phyloP scores from a whole-genome alignment of 768 basidiomycete species.

The Termitomyces sp. region DNA sequence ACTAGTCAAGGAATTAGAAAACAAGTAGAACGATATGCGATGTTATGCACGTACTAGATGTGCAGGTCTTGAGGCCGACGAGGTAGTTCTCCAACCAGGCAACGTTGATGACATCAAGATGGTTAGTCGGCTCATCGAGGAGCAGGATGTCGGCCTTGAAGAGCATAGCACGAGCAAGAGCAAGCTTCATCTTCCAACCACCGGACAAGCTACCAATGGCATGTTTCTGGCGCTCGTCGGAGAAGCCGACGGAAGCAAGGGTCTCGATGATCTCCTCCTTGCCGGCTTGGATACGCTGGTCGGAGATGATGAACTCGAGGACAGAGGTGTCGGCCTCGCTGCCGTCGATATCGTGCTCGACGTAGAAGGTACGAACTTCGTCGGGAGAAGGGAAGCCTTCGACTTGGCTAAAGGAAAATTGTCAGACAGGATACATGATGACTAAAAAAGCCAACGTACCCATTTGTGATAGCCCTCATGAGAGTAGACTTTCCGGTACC shows the following conservation, averaged over 20 bases:
- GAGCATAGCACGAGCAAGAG: conserved; percentile 92
- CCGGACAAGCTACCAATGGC: conserved; percentile 90
- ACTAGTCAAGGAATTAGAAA: conserved; percentile 35
- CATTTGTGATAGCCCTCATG: conserved; percentile 91
- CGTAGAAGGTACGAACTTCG: conserved; percentile 97
- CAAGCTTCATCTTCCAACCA: conserved; percentile 99
- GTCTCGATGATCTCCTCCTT: conserved; percentile 73
- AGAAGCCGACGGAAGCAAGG: conserved; percentile 90
- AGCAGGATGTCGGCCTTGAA: conserved; percentile 98
- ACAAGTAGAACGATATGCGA: neutral
- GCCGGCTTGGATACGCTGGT: conserved; percentile 72
- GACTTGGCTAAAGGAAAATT: conserved; percentile 56
- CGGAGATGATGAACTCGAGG: conserved; percentile 79
- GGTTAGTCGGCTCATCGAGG: conserved; percentile 96
- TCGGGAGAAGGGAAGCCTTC: conserved; percentile 98
- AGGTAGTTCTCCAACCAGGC: conserved; percentile 97
- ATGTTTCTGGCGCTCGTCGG: conserved; percentile 76
- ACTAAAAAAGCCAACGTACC: conserved; percentile 28
- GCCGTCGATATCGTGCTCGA: conserved; percentile 98
- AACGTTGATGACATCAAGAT: conserved; percentile 95
- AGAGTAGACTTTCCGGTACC: conserved; percentile 97
- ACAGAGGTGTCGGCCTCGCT: conserved; percentile 90
- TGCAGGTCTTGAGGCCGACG: conserved; percentile 80
- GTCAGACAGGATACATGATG: conserved; percentile 22
- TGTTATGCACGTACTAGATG: conserved; percentile 60